Evolutionary conservation across 495 filamentous ascomycete species (phyloP).

Genomic region (Lophiostoma macrostomum): DNA sequence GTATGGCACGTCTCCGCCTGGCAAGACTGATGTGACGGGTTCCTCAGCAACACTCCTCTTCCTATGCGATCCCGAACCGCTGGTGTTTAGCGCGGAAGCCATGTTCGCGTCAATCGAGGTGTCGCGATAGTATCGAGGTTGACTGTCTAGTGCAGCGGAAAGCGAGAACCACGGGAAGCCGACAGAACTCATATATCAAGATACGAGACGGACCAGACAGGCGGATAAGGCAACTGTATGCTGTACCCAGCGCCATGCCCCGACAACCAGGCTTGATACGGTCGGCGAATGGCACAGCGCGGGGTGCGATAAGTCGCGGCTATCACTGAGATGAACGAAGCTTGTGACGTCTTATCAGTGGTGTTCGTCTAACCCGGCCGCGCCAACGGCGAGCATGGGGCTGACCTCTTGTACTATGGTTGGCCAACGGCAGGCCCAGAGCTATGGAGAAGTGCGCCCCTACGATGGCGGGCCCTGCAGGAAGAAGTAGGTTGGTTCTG

Average conservation of each 20-base stretch:
- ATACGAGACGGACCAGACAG: not conserved
- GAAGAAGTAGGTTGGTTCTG: no score
- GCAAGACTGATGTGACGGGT: slow-evolving; percentile 67
- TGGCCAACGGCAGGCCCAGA: no score
- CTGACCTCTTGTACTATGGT: no score
- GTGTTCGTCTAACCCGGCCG: not conserved
- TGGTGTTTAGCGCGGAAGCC: not conserved
- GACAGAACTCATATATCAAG: slow-evolving; percentile 7
- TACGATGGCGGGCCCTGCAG: no score
- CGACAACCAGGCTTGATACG: not conserved
- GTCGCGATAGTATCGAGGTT: slow-evolving; percentile 4
- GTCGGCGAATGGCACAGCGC: slow-evolving; percentile 8
- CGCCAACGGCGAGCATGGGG: not conserved
- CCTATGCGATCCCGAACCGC: not conserved
- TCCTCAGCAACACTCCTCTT: slow-evolving; percentile 47
- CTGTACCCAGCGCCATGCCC: slow-evolving; percentile 1
- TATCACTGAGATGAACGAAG: not conserved
- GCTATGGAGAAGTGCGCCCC: no score
- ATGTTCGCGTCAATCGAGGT: not conserved
- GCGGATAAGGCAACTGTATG: slow-evolving; percentile 12
- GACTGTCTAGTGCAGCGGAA: slow-evolving; percentile 11
- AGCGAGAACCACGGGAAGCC: slow-evolving; percentile 18
- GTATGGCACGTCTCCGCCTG: slow-evolving; percentile 59
- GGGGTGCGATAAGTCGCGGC: slow-evolving; percentile 14
- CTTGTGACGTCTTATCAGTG: slow-evolving; percentile 5